phyloP scores from a whole-genome alignment of 2,329 filamentous ascomycete genomes.

The Hymenoscyphus occultus region DNA sequence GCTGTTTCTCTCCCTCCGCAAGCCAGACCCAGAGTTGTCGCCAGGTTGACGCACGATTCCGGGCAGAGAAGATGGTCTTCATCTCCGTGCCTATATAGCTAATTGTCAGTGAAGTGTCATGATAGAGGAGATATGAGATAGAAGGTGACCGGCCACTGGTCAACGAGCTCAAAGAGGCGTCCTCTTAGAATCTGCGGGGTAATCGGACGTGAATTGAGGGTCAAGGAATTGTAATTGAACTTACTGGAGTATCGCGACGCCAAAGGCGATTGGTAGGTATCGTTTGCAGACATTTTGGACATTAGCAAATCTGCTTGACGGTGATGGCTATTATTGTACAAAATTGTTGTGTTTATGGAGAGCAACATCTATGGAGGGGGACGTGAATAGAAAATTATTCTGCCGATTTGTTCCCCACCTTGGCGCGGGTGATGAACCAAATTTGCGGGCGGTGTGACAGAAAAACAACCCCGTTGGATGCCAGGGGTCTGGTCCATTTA shows the following conservation, averaged over 20 bases:
- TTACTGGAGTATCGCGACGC: conserved; percentile 64
- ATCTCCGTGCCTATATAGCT: conserved; percentile 51
- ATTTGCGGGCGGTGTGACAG: not conserved
- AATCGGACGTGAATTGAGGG: not conserved
- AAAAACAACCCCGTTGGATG: not conserved
- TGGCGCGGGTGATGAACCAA: not conserved
- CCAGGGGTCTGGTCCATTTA: not conserved
- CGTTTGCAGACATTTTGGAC: conserved; percentile 36
- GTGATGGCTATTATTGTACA: not conserved
- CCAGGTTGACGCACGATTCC: conserved; percentile 75
- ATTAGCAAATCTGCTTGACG: not conserved
- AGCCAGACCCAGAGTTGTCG: conserved; percentile 71
- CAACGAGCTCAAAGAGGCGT: not conserved
- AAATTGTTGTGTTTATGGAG: not conserved
- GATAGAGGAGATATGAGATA: not conserved
- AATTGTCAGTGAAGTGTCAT: not conserved
- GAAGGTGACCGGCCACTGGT: not conserved
- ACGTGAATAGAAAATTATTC: not conserved
- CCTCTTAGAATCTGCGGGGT: not conserved
- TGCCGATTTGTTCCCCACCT: not conserved
- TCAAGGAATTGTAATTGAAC: conserved; percentile 16
- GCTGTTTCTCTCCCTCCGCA: conserved; percentile 76
- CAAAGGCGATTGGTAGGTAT: conserved; percentile 65
- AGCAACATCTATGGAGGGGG: not conserved
- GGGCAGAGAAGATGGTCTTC: conserved; percentile 74